Percentiles rank a stretch among this genome's conserved stretches.
phyloP scores from a whole-genome alignment of 2,329 filamentous ascomycete genomes.

The Microdochium trichocladiopsis region DNA sequence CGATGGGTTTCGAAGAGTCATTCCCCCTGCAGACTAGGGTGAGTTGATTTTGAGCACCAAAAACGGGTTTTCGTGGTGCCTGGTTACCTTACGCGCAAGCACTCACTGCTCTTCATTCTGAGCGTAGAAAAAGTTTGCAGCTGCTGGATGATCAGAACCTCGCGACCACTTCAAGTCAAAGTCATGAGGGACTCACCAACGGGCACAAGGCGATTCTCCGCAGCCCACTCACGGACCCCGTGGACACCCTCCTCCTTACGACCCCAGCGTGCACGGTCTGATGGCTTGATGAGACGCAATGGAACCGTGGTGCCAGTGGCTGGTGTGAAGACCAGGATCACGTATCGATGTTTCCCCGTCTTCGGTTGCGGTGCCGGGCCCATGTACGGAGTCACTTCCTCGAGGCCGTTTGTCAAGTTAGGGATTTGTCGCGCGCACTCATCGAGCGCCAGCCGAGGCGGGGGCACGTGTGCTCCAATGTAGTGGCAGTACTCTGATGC shows the following conservation, averaged over 20 bases:
- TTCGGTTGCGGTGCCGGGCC: slow-evolving; percentile 30
- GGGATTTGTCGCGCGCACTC: slow-evolving; percentile 5
- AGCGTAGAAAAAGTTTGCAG: slow-evolving; percentile 34
- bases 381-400: slow-evolving; percentile 31
- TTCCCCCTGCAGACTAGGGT: no score
- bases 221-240: slow-evolving; percentile 31
- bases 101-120: slow-evolving; percentile 30
- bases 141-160: slow-evolving; percentile 10
- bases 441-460: slow-evolving; percentile 10
- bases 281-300: slow-evolving; percentile 25
- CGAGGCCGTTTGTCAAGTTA: slow-evolving; percentile 12
- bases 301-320: slow-evolving; percentile 28
- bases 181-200: slow-evolving; percentile 25
- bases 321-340: slow-evolving; percentile 30
- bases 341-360: slow-evolving; percentile 35
- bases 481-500: slow-evolving; percentile 40
- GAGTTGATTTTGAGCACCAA: no score
- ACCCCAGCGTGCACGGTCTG: slow-evolving; percentile 31
- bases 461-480: slow-evolving; percentile 27
- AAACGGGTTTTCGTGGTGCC: no score
- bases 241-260: slow-evolving; percentile 23
- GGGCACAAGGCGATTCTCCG: slow-evolving; percentile 29
- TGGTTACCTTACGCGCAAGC: no score
- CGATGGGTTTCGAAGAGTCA: no score
- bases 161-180: neutral